Base-by-base conservation (phyloP, 2,329 filamentous ascomycete genomes). In the Sporothrix curviconia region DNA sequence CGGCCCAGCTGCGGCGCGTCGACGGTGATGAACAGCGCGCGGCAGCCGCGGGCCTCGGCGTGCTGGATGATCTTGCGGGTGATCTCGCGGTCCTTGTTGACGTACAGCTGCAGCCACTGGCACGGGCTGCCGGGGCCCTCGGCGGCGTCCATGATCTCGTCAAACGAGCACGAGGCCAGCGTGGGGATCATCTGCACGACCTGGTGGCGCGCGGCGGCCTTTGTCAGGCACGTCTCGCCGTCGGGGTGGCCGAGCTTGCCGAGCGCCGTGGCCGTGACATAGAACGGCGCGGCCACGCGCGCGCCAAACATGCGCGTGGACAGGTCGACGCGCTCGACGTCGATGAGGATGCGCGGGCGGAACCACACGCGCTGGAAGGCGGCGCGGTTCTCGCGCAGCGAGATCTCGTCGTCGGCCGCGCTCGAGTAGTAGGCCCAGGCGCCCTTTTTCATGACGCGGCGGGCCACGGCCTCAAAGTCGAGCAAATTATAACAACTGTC, bases 151-250 rank as follows among this genome's bases (percentile, higher is more conserved):
- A 95, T 78, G 59, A 99, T 96, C 74, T 99, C 92, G 74, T 99
- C 94, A 66, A 99, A 96, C 1, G 91, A 94, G 76, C 94, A 97
- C 2, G 91, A 96, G 2, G 94, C 94, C 7, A 99, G 80, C 3
- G 94, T 99, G 2, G 94, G 94, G 61, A 99, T 97, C 94, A 99
- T 99, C 74, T 99, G 94, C 61, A 97, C 83, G 53, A 97, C 87
- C 68, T 92, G 84, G 78, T 97, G 92, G 68, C 87, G 89, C 69
- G 81, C 80, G 2, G 94, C 87, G 15, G 90, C 91, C 58, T 85
- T 82, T 0, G 94, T 97, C 58, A 99, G 81, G 9, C 96, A 78
- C 5, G 96, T 91, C 72, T 99, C 94, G 65, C 94, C 94, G 71
- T 97, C 94, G 0, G 88, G 88, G 69, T 99, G 82, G 59, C 94